Base-by-base conservation (phyloP, 108 stramenopile species). In the Cyclotella cryptica region DNA sequence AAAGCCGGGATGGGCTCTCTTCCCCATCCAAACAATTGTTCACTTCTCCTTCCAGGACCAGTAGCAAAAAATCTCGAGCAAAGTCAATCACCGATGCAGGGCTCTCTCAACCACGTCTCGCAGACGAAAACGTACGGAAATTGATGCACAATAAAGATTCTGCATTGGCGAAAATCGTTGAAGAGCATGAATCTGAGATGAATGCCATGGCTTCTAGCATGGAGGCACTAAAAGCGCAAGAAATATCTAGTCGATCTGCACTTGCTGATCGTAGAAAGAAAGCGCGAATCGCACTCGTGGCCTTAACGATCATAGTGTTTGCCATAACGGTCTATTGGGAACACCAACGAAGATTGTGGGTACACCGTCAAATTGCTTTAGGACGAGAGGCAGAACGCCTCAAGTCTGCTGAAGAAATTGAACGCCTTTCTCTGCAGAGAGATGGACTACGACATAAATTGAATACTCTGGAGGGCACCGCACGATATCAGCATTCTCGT, bases 101-200 rank as follows among this genome's bases (percentile, higher is more conserved):
- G 6, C 3, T 59, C 3, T 8, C 44, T 22, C 58, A 43, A 45
- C 71, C 55, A 19, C 60, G 67, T 30, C 52, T 71, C 27, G 49
- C 49, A 47, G 80, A 76, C 19, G 61, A 81, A 22, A 40, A 58
- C 18, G 21, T 76, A 28, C 19, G 42, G 22, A 59, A 54, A 57
- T 43, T 81, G 10, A 69, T 81, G 46, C 75, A 42, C 15, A 51
- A 61, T 26, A 81, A 81, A 46, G 80, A 81, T 41, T 19, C 60
- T 0, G 47, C 58, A 27, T 29, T 81, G 6, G 63, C 75, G 46
- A 81, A 64, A 41, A 69, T 81, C 14, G 67, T 81, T n/a, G 63
- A 77, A 65, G 80, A 81, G 19, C 75, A 81, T 65, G 75, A 71
- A 30, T 8, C 39, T 26, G 80, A 81, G 30, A 81, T 76, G 75